phyloP scores from a whole-genome alignment of 345 rosid species.

The Citropsis articulata region DNA sequence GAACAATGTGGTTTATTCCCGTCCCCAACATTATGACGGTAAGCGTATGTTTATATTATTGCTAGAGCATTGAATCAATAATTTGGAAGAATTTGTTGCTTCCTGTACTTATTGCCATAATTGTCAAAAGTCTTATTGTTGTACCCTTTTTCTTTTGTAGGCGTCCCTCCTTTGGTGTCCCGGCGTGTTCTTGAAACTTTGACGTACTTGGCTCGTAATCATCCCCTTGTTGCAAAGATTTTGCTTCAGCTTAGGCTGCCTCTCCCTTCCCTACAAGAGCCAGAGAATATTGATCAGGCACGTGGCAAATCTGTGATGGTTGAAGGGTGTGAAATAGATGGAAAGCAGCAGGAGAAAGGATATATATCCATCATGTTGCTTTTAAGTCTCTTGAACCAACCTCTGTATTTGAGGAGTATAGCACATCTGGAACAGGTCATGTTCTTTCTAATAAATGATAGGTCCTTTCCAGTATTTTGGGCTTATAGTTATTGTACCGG shows the following conservation, averaged over 20 bases:
- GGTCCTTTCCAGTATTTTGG: neutral
- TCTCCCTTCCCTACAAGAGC: constrained; percentile 38
- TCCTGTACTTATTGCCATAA: neutral
- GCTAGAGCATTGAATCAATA: constrained; percentile 2
- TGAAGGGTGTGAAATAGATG: constrained; percentile 41
- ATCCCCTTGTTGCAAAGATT: constrained; percentile 74
- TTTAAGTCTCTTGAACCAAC: constrained; percentile 85
- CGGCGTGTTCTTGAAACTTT: constrained; percentile 88
- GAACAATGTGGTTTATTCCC: constrained; percentile 86
- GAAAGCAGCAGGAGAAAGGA: constrained; percentile 39
- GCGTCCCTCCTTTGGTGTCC: constrained; percentile 89
- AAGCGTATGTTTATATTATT: constrained; percentile 12
- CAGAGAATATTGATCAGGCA: constrained; percentile 35
- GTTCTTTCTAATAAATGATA: neutral
- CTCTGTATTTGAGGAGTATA: constrained; percentile 87
- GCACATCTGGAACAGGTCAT: constrained; percentile 97
- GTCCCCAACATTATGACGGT: constrained; percentile 89
- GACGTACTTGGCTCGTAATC: constrained; percentile 83
- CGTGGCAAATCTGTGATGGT: constrained; percentile 73
- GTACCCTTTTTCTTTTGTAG: constrained; percentile 32
- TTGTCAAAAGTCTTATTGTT: neutral
- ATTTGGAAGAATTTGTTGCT: neutral
- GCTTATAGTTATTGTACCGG: neutral
- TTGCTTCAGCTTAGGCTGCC: constrained; percentile 68
- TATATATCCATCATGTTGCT: constrained; percentile 67